Evolutionary conservation across 768 basidiomycete genomes (phyloP).

Genomic region (Agrocybe praecox): DNA sequence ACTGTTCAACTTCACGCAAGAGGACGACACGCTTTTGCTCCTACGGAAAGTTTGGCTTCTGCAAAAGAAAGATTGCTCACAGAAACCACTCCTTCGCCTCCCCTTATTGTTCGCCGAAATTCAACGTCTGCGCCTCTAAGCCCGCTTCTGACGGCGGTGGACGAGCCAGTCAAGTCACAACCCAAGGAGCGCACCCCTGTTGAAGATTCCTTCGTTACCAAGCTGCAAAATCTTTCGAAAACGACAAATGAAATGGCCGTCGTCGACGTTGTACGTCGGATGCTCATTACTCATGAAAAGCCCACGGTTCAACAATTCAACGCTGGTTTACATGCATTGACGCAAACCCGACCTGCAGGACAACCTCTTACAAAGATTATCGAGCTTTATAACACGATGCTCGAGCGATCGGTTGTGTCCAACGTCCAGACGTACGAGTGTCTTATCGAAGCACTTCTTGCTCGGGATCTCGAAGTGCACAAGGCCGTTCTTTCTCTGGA

Average conservation of each 20-base stretch:
- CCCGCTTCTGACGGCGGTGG: constrained; percentile 17
- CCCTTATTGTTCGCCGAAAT: constrained; percentile 47
- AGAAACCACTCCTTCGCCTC: constrained; percentile 24
- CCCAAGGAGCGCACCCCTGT: constrained; percentile 5
- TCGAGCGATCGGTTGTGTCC: constrained; percentile 62
- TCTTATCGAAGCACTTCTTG: constrained; percentile 63
- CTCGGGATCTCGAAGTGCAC: constrained; percentile 69
- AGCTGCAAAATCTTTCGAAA: constrained; percentile 3
- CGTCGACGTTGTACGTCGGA: constrained; percentile 19
- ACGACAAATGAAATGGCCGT: constrained; percentile 14
- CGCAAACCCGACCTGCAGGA: constrained; percentile 44
- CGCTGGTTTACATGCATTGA: constrained; percentile 56
- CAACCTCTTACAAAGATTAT: constrained; percentile 60
- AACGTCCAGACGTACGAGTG: constrained; percentile 60
- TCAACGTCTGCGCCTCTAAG: constrained; percentile 41
- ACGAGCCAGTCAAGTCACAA: constrained; percentile 1
- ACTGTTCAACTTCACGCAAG: constrained; percentile 67
- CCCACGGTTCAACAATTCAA: constrained; percentile 63
- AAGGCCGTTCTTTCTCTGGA: constrained; percentile 44
- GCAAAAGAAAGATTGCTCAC: constrained; percentile 21
- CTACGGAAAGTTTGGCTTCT: constrained; percentile 23
- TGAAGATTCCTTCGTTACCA: background rate
- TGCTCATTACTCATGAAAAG: constrained; percentile 27
- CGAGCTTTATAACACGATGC: constrained; percentile 73
- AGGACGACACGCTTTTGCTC: constrained; percentile 57